Base-by-base conservation (phyloP, 208 protist genomes). In the Novymonas esmeraldas region DNA sequence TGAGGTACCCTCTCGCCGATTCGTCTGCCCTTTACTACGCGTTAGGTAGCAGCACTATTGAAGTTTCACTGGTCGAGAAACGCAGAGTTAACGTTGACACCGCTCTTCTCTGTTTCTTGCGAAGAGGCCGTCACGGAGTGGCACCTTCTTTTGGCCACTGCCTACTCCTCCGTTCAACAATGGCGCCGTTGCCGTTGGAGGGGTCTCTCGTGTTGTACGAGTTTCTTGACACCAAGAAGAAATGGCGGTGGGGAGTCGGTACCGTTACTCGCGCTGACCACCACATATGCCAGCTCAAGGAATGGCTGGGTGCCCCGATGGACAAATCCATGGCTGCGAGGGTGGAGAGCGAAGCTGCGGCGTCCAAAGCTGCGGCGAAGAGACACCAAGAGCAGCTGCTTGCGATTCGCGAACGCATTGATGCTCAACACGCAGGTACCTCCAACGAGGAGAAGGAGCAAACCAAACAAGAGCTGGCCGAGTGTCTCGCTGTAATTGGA, bases 191-290 rank as follows among this genome's bases (percentile, higher is more conserved):
- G 18, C 36, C 14, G 22, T 13, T 67, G 9, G 59, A 74, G 2
- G 68, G 68, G 22, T 63, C 50, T n/a, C 24, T 67, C 29, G 60
- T 74, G 33, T 38, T 52, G 6, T 74, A 66, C 31, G 68, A 74
- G 68, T 74, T 62, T 54, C 45, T 74, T 16, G 68, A 74, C 38
- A 11, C 68, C 4, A 34, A 74, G n/a, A 66, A 42, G 14, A 67
- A 67, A 26, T 74, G 68, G 68, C 49, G 34, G 2, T 74, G 68
- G 68, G 26, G 22, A 26, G 44, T 74, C 26, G 68, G 68, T 0
- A 38, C 26, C 2, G 60, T 74, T 18, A 74, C 45, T 31, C 42
- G 28, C 44, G 26, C 36, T 34, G 68, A 74, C 62, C 52, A 63
- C n/a, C 68, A 46, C 39, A 20, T 74, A 6, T 74, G 68, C 60